Percentiles rank a stretch among this genome's conserved stretches.
phyloP scores from a whole-genome alignment of 1,284 basidiomycete genomes.

The Inonotus obliquus region DNA sequence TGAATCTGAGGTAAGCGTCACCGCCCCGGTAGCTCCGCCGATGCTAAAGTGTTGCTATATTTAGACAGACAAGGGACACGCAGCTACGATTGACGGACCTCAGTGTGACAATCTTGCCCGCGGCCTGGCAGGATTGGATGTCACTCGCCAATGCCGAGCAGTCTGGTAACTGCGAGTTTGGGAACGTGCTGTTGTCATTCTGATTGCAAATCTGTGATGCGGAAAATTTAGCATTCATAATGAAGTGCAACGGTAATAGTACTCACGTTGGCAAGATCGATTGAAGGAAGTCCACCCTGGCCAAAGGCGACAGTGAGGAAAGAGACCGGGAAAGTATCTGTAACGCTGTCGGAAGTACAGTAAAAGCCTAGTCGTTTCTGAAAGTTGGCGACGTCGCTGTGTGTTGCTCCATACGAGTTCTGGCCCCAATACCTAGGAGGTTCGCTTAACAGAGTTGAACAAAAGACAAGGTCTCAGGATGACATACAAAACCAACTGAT shows the following conservation, averaged over 20 bases:
- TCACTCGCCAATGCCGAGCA: constrained; percentile 50
- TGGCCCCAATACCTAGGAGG: constrained; percentile 39
- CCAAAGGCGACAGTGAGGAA: constrained; percentile 57
- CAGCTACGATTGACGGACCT: constrained; percentile 21
- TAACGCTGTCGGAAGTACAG: constrained; percentile 30
- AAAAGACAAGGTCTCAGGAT: neutral
- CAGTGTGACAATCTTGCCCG: constrained; percentile 62
- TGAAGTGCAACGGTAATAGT: neutral
- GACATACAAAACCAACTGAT: neutral
- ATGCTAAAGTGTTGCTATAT: constrained; percentile 30
- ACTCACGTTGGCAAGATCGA: constrained; percentile 57
- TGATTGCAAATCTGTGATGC: constrained; percentile 46
- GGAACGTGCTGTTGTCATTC: constrained; percentile 37
- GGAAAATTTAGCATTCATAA: neutral
- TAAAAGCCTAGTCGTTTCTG: constrained; percentile 48
- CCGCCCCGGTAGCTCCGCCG: constrained; percentile 55
- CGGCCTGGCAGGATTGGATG: constrained; percentile 56
- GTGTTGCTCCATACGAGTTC: constrained; percentile 53
- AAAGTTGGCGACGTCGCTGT: constrained; percentile 41
- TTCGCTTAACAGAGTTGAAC: neutral
- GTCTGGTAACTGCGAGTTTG: constrained; percentile 52
- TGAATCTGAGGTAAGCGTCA: constrained; percentile 46
- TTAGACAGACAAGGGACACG: neutral
- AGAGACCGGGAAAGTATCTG: constrained; percentile 53
- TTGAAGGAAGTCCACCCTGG: constrained; percentile 49